phyloP scores from a whole-genome alignment of 2,329 filamentous ascomycete genomes.

The Mycosphaerella sp. region DNA sequence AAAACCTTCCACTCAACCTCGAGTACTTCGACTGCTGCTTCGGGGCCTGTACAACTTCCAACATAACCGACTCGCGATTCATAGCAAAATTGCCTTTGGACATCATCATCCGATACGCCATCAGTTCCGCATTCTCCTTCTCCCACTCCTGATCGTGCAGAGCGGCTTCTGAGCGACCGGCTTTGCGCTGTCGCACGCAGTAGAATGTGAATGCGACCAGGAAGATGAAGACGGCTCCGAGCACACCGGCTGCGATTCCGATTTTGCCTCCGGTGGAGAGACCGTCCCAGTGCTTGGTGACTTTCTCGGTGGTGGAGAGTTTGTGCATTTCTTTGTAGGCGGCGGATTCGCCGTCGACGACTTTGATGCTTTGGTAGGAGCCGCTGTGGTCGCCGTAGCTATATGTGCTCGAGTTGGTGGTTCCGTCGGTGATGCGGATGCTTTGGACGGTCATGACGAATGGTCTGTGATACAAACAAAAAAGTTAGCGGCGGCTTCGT shows the following conservation, averaged over 20 bases:
- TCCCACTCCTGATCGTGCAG: constrained; percentile 44
- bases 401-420: constrained; percentile 35
- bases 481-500: neutral
- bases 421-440: constrained; percentile 33
- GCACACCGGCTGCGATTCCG: constrained; percentile 42
- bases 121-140: constrained; percentile 34
- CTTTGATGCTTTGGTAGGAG: constrained; percentile 42
- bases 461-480: constrained; percentile 19
- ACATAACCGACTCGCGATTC: constrained; percentile 15
- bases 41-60: constrained; percentile 13
- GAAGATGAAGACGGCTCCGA: constrained; percentile 36
- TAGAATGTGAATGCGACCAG: constrained; percentile 37
- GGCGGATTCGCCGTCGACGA: constrained; percentile 29
- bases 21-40: constrained; percentile 9
- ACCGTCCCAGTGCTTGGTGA: constrained; percentile 38
- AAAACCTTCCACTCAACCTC: constrained; percentile 13
- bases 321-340: constrained; percentile 33
- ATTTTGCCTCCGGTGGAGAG: constrained; percentile 45
- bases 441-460: constrained; percentile 34
- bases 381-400: constrained; percentile 37
- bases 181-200: constrained; percentile 46
- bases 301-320: constrained; percentile 39
- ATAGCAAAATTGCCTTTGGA: constrained; percentile 26
- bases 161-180: constrained; percentile 45
- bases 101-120: constrained; percentile 29